Evolutionary conservation across 1,139 yeast species (phyloP), one percentile per base, ranked within the genome.

Genomic region (Nakaseomyces bracarensis): DNA sequence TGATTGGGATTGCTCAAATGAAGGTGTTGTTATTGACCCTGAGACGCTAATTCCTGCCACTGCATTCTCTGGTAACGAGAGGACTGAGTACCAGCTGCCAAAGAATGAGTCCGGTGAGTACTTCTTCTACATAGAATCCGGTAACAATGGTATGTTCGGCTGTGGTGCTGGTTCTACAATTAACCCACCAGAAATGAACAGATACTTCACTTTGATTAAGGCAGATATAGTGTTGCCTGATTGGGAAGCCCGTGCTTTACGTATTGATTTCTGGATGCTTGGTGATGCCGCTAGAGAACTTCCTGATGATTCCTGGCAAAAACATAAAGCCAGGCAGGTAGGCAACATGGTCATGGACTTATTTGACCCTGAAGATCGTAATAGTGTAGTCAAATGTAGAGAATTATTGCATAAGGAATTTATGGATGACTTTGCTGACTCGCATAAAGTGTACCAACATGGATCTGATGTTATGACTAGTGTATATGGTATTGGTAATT

Each of bases 101-200:
- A 55, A 67, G 18, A 48, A 63, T 11, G 65, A 66, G 6, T 56
- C 63, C 29, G 58, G 56, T 7, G 42, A 52, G 21, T 54, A 54
- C 41, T 48, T 48, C 35, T 85, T 87, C 55, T 91, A 83, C 63
- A 67, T 91, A 44, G 98, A 91, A 61, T 81, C 86, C 57, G 85
- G 94, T 15, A 89, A 96, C 62, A 91, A 91, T 63, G 94, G 95
- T 18, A 87, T 91, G 94, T 83, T 82, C 63, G 98, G 98, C 23
- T 75, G 79, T 51, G 86, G 89, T 35, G 65, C 64, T 44, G 77
- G 72, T 35, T 78, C 82, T 3, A 64, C 63, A 31, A 82, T 81
- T 22, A 75, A 76, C 48, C 85, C 86, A 7, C 82, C 82, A 3
- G 72, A 74, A 48, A 75, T 78, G 29, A 79, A 84, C 61, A 69